These are phyloP conservation scores for Arabidopsis arenosa DNA, from an alignment of 345 rosid genomes.

Conservation along the genomic window DNA sequence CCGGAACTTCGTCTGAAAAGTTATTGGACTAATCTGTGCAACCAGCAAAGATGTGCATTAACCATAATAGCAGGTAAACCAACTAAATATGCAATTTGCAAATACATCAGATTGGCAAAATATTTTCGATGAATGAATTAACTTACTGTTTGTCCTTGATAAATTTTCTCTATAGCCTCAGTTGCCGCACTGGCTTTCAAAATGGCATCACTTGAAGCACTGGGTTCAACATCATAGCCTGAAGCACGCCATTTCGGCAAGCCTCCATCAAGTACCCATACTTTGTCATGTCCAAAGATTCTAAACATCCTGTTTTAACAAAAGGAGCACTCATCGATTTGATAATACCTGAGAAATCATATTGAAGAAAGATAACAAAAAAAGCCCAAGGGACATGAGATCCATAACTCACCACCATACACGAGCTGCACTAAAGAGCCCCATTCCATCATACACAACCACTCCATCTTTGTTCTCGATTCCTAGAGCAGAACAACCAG, in stretches of 20 bases:
- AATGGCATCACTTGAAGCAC: constrained; percentile 93
- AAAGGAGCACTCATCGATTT: constrained; percentile 15
- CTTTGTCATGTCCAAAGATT: constrained; percentile 87
- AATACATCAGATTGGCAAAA: constrained; percentile 8
- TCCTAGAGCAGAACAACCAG: constrained; percentile 95
- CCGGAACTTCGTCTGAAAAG: constrained; percentile 84
- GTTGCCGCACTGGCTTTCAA: constrained; percentile 94
- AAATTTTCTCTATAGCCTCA: constrained; percentile 93
- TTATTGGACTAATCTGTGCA: constrained; percentile 77
- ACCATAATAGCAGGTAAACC: constrained; percentile 2
- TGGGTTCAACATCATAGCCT: constrained; percentile 98
- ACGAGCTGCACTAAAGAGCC: constrained; percentile 97
- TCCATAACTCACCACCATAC: constrained; percentile 90
- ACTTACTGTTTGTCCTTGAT: constrained; percentile 84
- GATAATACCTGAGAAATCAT: background rate
- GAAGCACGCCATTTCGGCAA: constrained; percentile 95
- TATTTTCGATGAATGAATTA: background rate
- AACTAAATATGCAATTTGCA: constrained; percentile 17
- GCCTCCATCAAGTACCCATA: constrained; percentile 99
- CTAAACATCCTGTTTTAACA: constrained; percentile 20
- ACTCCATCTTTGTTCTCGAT: constrained; percentile 83
- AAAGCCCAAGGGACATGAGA: background rate
- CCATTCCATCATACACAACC: constrained; percentile 98
- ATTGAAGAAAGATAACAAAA: background rate
- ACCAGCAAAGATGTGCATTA: constrained; percentile 20